Conservation (phyloP, 169 alveolate species). For the Plasmodium berghei region DNA sequence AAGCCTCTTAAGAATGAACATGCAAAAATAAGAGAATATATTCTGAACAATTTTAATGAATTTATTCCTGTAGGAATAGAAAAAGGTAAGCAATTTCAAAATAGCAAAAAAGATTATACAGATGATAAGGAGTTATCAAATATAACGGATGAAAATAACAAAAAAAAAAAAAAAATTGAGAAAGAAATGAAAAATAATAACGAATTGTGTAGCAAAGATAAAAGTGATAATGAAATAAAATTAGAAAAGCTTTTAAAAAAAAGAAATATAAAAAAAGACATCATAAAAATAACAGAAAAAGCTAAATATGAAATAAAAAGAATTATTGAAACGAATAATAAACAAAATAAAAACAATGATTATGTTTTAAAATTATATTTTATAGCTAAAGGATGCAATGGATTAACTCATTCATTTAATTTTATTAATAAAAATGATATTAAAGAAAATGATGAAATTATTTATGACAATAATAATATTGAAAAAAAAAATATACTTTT, state of each 20-base stretch:
- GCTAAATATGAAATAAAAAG: conserved; percentile 46
- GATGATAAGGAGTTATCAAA: background rate
- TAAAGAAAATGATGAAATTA: conserved; percentile 41
- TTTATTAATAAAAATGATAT: conserved; percentile 32
- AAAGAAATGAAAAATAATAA: background rate
- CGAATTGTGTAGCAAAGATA: background rate
- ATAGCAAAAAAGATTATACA: background rate
- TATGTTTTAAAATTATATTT: conserved; percentile 35
- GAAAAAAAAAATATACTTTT: conserved; percentile 25
- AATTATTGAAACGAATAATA: conserved; percentile 12
- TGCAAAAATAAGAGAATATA: conserved; percentile 23
- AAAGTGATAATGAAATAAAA: conserved; percentile 21
- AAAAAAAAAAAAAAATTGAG: background rate
- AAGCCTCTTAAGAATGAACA: background rate
- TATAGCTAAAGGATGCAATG: conserved; percentile 70
- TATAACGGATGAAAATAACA: background rate
- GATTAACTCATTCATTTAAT: conserved; percentile 63
- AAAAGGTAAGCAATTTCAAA: background rate
- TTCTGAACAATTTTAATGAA: conserved; percentile 41
- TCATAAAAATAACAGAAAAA: conserved; percentile 58
- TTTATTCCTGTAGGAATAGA: conserved; percentile 9
- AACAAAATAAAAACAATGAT: conserved; percentile 24
- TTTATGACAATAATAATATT: conserved; percentile 27
- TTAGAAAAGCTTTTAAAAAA: conserved; percentile 43
- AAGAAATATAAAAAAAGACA: conserved; percentile 49